phyloP scores from a whole-genome alignment of 2,329 filamentous ascomycete genomes.

The Pyrenophora graminea region DNA sequence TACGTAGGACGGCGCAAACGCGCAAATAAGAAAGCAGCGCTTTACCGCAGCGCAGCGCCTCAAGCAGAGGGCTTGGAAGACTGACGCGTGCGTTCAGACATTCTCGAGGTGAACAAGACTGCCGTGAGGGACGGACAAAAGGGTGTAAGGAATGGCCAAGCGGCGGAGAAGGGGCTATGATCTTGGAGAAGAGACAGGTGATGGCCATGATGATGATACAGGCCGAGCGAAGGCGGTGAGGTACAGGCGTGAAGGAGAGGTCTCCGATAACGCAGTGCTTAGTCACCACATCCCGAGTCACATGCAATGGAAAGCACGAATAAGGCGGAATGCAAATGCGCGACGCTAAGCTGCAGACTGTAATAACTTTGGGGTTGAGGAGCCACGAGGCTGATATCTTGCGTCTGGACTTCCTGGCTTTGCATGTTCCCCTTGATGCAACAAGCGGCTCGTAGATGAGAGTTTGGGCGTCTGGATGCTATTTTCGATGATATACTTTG shows the following conservation, averaged over 20 bases:
- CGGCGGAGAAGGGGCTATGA: neutral
- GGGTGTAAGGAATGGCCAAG: constrained; percentile 7
- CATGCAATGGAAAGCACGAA: neutral
- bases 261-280: neutral
- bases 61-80: constrained; percentile 5
- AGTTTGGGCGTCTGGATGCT: too few species aligned
- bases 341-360: neutral
- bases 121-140: constrained; percentile 6
- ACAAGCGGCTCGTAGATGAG: too few species aligned
- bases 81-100: neutral
- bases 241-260: neutral
- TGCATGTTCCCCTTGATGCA: neutral
- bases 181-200: neutral
- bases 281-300: neutral
- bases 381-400: too few species aligned
- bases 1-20: neutral
- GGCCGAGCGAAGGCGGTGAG: neutral
- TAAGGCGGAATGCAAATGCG: neutral
- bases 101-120: neutral
- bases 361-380: neutral
- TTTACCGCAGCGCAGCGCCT: constrained; percentile 2
- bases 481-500: too few species aligned
- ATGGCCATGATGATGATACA: neutral
- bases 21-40: neutral
- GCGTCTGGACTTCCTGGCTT: neutral